A percentile compares a stretch with the other conserved stretches of the same genome.
These are phyloP conservation scores for apple (Malus domestica) DNA, from an alignment of 306 rosid genomes.

Conservation along the genomic window ASM211411v1 NC_041791.1:19346001-19346500, in stretches of 20 bases:
- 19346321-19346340: constrained; percentile 53
- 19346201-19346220: constrained; percentile 33
- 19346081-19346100: constrained; percentile 13
- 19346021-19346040: constrained; percentile 40
- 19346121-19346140: constrained; percentile 26
- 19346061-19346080: constrained; percentile 33
- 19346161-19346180: constrained; percentile 37
- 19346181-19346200: constrained; percentile 26
- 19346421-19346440: constrained; percentile 32
- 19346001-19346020: constrained; percentile 40
- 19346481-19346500: constrained; percentile 1
- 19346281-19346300: constrained; percentile 33
- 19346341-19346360: constrained; percentile 33
- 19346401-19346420: constrained; percentile 40
- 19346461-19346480: background rate
- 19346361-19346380: constrained; percentile 33
- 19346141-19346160: constrained; percentile 16
- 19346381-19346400: constrained; percentile 26
- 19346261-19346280: constrained; percentile 30
- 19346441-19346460: background rate
- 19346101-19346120: constrained; percentile 27
- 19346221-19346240: constrained; percentile 41
- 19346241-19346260: constrained; percentile 41
- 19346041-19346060: constrained; percentile 21
- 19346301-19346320: constrained; percentile 39